These are phyloP conservation scores for Allium cepa DNA, from an alignment of 106 monocot genomes.

Conservation along the genomic window DNA sequence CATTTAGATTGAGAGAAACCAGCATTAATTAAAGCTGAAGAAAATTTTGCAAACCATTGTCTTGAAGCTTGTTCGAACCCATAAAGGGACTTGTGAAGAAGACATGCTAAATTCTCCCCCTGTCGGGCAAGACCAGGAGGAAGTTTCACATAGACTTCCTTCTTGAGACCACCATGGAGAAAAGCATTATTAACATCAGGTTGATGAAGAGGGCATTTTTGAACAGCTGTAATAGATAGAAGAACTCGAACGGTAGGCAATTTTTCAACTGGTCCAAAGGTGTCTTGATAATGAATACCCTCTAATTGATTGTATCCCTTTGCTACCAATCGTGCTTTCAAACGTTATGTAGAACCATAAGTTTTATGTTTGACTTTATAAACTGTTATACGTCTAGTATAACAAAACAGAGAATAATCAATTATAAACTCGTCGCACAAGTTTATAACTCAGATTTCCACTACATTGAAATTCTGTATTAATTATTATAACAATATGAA, in stretches of 20 bases:
- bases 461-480: no score
- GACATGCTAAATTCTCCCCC: conserved; percentile 4
- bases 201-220: conserved; percentile 1
- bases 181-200: conserved; percentile 4
- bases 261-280: background rate
- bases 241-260: background rate
- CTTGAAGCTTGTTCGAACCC: background rate
- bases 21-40: background rate
- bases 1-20: background rate
- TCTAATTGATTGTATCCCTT: conserved; percentile 4
- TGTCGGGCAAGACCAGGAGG: background rate
- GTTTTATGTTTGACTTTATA: background rate
- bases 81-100: background rate
- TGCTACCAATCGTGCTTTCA: background rate
- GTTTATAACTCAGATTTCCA: no score
- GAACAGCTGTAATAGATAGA: background rate
- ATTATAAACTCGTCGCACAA: no score
- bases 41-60: background rate
- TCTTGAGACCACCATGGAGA: background rate
- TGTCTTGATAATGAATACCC: background rate
- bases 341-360: background rate
- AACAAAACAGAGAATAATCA: no score
- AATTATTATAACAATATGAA: no score
- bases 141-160: conserved; percentile 4
- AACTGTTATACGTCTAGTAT: no score